phyloP scores from a whole-genome alignment of 78 protist genomes.

The Guillardia theta region DNA sequence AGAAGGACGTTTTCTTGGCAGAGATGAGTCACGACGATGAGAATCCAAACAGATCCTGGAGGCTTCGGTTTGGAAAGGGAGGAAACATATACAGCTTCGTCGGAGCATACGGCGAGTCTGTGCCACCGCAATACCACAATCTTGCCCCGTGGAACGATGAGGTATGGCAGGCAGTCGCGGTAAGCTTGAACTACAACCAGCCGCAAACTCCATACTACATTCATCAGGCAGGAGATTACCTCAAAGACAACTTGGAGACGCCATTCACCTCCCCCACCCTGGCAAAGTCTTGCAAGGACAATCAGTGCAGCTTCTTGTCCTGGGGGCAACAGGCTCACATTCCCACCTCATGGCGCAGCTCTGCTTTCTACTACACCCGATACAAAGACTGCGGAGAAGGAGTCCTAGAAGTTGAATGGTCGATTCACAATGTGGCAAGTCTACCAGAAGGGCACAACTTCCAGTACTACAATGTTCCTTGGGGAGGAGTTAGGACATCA shows the following conservation, averaged over 20 bases:
- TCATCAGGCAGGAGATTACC: background rate
- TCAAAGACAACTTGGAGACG: background rate
- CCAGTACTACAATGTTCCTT: background rate
- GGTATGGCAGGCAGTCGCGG: background rate
- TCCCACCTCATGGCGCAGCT: background rate
- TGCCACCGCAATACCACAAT: background rate
- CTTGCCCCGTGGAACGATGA: background rate
- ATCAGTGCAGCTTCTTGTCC: background rate
- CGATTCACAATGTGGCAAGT: background rate
- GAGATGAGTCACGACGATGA: background rate
- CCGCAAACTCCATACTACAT: background rate
- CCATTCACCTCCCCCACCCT: background rate
- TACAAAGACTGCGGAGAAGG: background rate
- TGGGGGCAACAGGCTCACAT: background rate
- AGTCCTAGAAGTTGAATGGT: background rate
- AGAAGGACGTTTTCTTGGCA: background rate
- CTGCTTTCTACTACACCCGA: background rate
- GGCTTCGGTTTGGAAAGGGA: background rate
- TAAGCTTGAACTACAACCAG: background rate
- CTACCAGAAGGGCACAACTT: background rate
- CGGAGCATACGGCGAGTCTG: background rate
- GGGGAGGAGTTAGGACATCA: background rate
- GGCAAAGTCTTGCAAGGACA: background rate
- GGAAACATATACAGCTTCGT: background rate
- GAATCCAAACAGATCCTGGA: background rate